Conservation (phyloP, 2,329 filamentous ascomycete species). For the Dactylellina drechsleri region DNA sequence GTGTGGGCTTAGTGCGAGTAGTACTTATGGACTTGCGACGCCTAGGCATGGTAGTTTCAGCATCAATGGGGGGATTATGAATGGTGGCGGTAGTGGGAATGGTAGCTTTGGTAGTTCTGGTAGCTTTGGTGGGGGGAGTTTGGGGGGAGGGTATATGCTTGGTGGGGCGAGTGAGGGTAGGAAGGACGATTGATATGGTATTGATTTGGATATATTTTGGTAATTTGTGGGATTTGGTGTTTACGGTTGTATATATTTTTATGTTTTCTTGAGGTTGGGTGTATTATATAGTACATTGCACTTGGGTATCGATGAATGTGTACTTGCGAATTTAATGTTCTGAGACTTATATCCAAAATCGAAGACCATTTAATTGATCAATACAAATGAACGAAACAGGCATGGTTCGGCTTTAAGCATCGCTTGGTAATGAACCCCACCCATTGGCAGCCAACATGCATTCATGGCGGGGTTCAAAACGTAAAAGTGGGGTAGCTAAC, state of each 20-base stretch:
- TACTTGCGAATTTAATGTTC: too few species aligned
- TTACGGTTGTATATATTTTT: neutral
- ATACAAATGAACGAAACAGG: too few species aligned
- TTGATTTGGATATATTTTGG: neutral
- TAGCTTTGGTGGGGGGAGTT: neutral
- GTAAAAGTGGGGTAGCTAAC: neutral
- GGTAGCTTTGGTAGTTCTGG: constrained; percentile 3
- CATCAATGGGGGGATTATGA: constrained; percentile 20
- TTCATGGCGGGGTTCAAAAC: too few species aligned
- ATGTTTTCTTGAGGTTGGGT: neutral
- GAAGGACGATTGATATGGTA: constrained; percentile 30
- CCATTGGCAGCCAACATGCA: too few species aligned
- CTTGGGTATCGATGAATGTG: neutral
- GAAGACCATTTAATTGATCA: too few species aligned
- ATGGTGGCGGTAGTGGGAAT: constrained; percentile 10
- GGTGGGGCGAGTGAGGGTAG: constrained; percentile 16
- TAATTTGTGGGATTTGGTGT: neutral
- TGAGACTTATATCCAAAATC: too few species aligned
- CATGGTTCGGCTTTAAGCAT: too few species aligned
- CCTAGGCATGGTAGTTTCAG: constrained; percentile 42
- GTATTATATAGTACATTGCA: too few species aligned
- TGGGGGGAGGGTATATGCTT: constrained; percentile 21
- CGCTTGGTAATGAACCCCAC: too few species aligned
- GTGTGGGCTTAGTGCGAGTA: constrained; percentile 37
- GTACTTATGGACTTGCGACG: constrained; percentile 33